Evolutionary conservation across 495 filamentous ascomycete genomes (phyloP).

Genomic region (Podospora conica): DNA sequence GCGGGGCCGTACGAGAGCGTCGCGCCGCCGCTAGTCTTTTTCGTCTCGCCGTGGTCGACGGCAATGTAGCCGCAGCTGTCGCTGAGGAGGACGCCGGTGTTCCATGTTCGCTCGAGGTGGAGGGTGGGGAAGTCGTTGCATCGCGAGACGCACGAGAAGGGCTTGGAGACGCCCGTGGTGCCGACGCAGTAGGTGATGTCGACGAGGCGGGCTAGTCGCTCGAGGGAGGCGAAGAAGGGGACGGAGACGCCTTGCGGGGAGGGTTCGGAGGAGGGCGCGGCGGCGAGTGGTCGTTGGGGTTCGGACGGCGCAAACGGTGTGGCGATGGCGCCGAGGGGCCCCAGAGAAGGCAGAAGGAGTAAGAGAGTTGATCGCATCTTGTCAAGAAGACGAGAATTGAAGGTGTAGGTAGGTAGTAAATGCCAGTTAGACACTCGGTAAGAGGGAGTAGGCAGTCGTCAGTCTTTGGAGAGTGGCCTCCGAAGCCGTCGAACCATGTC

Average conservation of each 20-base stretch:
- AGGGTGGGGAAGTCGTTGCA: constrained; percentile 76
- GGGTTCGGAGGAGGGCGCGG: constrained; percentile 12
- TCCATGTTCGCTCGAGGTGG: constrained; percentile 78
- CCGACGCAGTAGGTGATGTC: constrained; percentile 95
- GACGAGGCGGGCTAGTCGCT: constrained; percentile 79
- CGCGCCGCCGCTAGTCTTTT: constrained; percentile 24
- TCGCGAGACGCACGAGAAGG: constrained; percentile 78
- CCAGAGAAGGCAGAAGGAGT: background rate
- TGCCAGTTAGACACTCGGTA: background rate
- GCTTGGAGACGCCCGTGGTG: constrained; percentile 65
- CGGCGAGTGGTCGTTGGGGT: constrained; percentile 14
- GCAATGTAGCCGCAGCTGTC: constrained; percentile 95
- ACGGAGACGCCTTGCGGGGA: constrained; percentile 45
- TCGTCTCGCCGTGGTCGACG: constrained; percentile 56
- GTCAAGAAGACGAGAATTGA: background rate
- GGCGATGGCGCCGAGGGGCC: background rate
- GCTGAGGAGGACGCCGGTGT: constrained; percentile 77
- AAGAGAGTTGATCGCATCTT: background rate
- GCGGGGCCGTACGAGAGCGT: constrained; percentile 16
- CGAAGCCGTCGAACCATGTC: constrained; percentile 2
- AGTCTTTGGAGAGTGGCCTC: background rate
- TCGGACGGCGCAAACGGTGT: constrained; percentile 1
- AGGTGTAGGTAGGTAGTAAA: background rate
- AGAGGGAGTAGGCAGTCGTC: background rate
- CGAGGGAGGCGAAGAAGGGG: constrained; percentile 70